Evolutionary conservation across 2,329 filamentous ascomycete species (phyloP), one percentile per base, ranked within the genome.

Genomic region (Exutisphaerella laricina): DNA sequence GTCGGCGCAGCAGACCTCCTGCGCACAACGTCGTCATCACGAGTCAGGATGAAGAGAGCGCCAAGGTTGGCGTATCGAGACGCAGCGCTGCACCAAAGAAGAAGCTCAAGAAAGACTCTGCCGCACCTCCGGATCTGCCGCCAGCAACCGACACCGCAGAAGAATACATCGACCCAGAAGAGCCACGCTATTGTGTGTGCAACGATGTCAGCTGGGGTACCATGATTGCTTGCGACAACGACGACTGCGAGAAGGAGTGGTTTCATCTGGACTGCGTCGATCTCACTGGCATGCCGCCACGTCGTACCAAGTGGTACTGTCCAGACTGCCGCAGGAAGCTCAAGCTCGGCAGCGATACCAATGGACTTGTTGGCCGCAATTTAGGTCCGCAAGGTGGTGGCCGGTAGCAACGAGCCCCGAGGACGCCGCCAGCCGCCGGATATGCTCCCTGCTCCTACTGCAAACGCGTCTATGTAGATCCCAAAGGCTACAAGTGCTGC

Each of bases 271-370:
- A 80, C 50, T 92, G 86, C 58, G 83, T 92, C 4, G 80, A 75
- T 4, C 70, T 92, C 23, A 70, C 73, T 5, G 76, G 80, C 17
- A 78, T 85, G 46, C 85, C 85, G 8, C 76, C 80, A 2, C 73
- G 84, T 13, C 84, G 83, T 22, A 82, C 82, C 2, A 88, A 88
- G 64, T 92, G 86, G 86, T 92, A 88, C 58, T 92, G 86, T 63
- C 84, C 84, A 1, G 80, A 87, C 37, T 92, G 86, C 59, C 71
- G 81, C 29, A 74, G 77, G 48, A 66, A 74, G 55, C 49, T 65
- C 45, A 62, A 60, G 50, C 18, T 58, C 18, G 62, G 61, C 7
- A 39, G 52, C 16, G 50, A 35, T 16, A 60, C 47, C 14, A 62
- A 61, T 53, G 60, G 58, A 22, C 47, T 61, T 29, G 58, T 60